Percentiles rank a stretch among this genome's conserved stretches.
These are phyloP conservation scores for Globisporangium emineosum DNA, from an alignment of 352 stramenopile genomes.

Conservation along the genomic window DNA sequence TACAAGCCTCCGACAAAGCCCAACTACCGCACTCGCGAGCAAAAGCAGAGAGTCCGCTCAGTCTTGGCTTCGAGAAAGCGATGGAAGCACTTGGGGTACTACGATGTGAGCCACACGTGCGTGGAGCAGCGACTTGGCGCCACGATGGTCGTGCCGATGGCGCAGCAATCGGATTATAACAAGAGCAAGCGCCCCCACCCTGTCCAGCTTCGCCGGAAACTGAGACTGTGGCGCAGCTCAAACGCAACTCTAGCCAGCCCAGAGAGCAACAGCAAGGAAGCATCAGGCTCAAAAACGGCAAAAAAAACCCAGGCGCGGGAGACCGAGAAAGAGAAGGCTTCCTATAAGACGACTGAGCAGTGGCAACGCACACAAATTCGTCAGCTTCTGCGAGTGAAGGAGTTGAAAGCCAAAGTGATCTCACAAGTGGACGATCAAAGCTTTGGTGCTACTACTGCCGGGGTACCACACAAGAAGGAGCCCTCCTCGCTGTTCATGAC, in stretches of 20 bases:
- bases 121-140: conserved; percentile 26
- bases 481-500: not conserved
- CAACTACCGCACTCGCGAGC: conserved; percentile 28
- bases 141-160: conserved; percentile 25
- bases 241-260: not conserved
- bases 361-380: conserved; percentile 17
- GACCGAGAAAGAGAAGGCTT: not conserved
- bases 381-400: conserved; percentile 7
- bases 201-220: not conserved
- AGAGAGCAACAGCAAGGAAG: not conserved
- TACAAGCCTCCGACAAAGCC: conserved; percentile 14
- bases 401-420: not conserved
- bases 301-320: not conserved
- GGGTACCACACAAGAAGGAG: not conserved
- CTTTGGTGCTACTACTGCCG: not conserved
- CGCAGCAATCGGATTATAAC: not conserved
- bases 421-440: not conserved
- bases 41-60: conserved; percentile 23
- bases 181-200: not conserved
- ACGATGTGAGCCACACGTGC: conserved; percentile 23
- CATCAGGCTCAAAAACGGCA: not conserved
- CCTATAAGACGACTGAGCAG: conserved; percentile 12
- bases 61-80: conserved; percentile 18
- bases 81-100: conserved; percentile 20
- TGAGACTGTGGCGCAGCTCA: conserved; percentile 11